Conservation (phyloP, 2,329 filamentous ascomycete species). For the Fusarium sp. region DNA sequence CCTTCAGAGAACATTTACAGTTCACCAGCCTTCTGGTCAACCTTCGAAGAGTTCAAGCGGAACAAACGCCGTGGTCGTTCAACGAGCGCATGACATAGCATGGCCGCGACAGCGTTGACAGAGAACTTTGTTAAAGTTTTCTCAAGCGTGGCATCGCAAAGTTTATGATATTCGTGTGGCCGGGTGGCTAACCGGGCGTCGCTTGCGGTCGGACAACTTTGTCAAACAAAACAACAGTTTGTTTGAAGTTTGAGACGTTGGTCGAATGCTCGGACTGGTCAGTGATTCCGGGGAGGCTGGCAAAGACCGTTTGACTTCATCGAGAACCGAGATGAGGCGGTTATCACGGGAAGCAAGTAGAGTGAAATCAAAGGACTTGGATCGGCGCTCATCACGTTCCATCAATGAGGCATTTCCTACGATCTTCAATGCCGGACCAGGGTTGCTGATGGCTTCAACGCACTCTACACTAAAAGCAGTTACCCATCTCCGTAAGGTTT, state of each 20-base stretch:
- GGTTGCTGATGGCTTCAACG: slow-evolving; percentile 23
- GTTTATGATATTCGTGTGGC: slow-evolving; percentile 3
- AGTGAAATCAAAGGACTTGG: slow-evolving; percentile 37
- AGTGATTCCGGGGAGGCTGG: slow-evolving; percentile 17
- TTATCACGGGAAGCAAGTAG: background rate
- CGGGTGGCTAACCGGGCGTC: slow-evolving; percentile 12
- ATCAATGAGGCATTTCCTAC: slow-evolving; percentile 35
- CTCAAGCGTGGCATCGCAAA: slow-evolving; percentile 13
- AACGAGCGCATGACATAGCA: background rate
- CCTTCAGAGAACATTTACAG: slow-evolving; percentile 4
- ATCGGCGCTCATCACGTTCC: slow-evolving; percentile 29
- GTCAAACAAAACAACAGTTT: slow-evolving; percentile 19
- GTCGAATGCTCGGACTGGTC: slow-evolving; percentile 13
- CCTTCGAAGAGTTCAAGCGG: background rate
- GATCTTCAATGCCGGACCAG: slow-evolving; percentile 24
- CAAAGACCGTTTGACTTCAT: background rate
- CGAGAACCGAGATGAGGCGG: background rate
- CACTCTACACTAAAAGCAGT: slow-evolving; percentile 18
- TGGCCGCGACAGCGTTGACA: background rate
- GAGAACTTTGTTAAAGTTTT: background rate
- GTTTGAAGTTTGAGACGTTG: slow-evolving; percentile 35
- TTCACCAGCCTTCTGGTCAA: slow-evolving; percentile 9
- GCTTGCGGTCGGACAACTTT: slow-evolving; percentile 18
- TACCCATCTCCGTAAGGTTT: slow-evolving; percentile 16
- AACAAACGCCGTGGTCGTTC: slow-evolving; percentile 1